phyloP scores from a whole-genome alignment of 352 stramenopile genomes.

The Pythium chondricola region DNA sequence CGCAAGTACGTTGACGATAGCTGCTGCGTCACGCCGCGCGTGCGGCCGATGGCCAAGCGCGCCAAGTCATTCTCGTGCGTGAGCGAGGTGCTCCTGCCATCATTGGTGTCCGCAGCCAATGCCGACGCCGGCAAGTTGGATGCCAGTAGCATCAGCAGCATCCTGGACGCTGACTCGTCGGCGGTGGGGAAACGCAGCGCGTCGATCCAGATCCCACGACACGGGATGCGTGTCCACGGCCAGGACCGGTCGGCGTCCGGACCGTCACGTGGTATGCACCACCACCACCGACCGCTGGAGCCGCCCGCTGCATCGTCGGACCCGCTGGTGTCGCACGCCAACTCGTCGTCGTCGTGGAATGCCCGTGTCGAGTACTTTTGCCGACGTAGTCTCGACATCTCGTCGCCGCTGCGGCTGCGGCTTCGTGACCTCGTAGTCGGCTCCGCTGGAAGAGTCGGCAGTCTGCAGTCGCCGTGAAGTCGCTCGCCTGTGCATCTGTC shows the following conservation, averaged over 20 bases:
- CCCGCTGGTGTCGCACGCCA: constrained; percentile 32
- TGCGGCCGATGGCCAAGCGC: constrained; percentile 51
- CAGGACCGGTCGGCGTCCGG: constrained; percentile 19
- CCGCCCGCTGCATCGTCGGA: constrained; percentile 33
- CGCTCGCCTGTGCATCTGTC: constrained; percentile 9
- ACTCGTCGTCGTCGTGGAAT: constrained; percentile 22
- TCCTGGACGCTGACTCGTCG: not conserved
- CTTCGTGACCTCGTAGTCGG: constrained; percentile 61
- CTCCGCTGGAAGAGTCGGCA: constrained; percentile 39
- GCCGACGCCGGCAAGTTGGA: not conserved
- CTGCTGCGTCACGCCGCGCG: constrained; percentile 20
- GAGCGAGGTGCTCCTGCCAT: constrained; percentile 18
- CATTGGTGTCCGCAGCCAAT: not conserved
- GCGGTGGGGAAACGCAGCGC: constrained; percentile 17
- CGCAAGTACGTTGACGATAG: constrained; percentile 42
- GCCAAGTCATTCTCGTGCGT: constrained; percentile 40
- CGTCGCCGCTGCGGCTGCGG: constrained; percentile 44
- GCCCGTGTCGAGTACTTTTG: constrained; percentile 47
- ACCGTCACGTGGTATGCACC: constrained; percentile 14
- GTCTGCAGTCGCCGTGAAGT: constrained; percentile 41
- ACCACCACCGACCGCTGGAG: constrained; percentile 20
- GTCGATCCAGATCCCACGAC: constrained; percentile 50
- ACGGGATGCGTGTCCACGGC: constrained; percentile 17
- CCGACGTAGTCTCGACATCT: constrained; percentile 60
- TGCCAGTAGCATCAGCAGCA: not conserved